Percentiles rank a stretch among this genome's conserved stretches.
These are phyloP conservation scores for Vaccinium macrocarpon DNA, from an alignment of 148 eudicot genomes.

Conservation along the genomic window DNA sequence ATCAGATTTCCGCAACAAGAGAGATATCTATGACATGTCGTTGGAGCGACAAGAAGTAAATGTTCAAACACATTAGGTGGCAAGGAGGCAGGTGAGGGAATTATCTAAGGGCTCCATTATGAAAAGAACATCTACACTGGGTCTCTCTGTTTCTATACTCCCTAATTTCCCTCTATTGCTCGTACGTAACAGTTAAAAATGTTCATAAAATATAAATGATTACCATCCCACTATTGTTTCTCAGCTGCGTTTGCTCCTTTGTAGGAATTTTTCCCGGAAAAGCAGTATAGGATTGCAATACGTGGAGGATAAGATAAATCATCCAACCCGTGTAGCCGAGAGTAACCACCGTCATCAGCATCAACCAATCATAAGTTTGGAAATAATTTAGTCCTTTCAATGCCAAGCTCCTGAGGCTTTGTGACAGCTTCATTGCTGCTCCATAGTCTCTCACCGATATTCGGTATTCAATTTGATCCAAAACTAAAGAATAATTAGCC, in stretches of 20 bases:
- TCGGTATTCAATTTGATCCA: slow-evolving; percentile 65
- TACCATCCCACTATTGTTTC: slow-evolving; percentile 57
- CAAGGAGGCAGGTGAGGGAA: not conserved
- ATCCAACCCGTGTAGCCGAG: slow-evolving; percentile 98
- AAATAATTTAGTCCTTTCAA: slow-evolving; percentile 89
- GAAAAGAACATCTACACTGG: not conserved
- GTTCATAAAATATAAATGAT: not conserved
- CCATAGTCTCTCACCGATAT: slow-evolving; percentile 57
- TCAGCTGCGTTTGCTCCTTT: slow-evolving; percentile 47
- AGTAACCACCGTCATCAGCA: slow-evolving; percentile 85
- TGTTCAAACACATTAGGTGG: not conserved
- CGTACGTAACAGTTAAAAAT: not conserved
- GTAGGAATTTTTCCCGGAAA: slow-evolving; percentile 42
- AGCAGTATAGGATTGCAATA: slow-evolving; percentile 77
- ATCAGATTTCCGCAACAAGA: not conserved
- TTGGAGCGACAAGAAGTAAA: not conserved
- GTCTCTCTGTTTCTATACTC: not conserved
- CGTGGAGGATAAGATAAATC: slow-evolving; percentile 72
- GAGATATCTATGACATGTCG: not conserved
- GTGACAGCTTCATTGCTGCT: slow-evolving; percentile 64
- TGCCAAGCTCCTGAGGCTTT: slow-evolving; percentile 78
- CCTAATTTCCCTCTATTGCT: not conserved
- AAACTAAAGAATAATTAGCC: slow-evolving; percentile 48
- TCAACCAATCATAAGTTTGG: slow-evolving; percentile 98
- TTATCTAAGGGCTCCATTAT: not conserved